These are phyloP conservation scores for Fonsecaea nubica DNA, from an alignment of 2,329 filamentous ascomycete genomes.

Conservation along the genomic window DNA sequence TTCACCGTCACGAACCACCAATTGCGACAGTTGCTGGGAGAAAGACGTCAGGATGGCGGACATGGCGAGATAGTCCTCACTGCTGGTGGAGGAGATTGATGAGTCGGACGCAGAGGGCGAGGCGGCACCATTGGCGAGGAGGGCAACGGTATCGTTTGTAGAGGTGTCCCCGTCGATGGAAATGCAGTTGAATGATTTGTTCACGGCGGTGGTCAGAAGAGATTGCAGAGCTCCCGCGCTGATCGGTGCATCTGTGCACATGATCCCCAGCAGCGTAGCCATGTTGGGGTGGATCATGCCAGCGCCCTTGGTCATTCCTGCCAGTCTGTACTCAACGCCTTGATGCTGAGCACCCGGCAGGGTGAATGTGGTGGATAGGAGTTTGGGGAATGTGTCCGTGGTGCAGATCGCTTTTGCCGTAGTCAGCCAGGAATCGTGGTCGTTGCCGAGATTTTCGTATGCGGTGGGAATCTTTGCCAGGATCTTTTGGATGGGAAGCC, in stretches of 20 bases:
- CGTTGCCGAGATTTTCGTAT: constrained; percentile 71
- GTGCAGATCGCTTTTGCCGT: constrained; percentile 94
- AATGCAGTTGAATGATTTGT: constrained; percentile 93
- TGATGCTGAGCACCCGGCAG: constrained; percentile 78
- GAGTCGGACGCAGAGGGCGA: constrained; percentile 68
- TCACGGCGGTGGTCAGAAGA: constrained; percentile 75
- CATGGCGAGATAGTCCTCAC: constrained; percentile 72
- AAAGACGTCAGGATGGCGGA: constrained; percentile 75
- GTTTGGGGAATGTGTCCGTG: constrained; percentile 97
- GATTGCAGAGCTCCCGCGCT: constrained; percentile 69
- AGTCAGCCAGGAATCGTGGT: constrained; percentile 84
- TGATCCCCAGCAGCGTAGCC: constrained; percentile 89
- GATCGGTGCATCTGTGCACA: constrained; percentile 90
- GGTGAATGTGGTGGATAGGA: constrained; percentile 81
- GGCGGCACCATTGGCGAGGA: constrained; percentile 94
- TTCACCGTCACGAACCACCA: constrained; percentile 94
- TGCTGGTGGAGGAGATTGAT: constrained; percentile 47
- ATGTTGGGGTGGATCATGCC: constrained; percentile 99
- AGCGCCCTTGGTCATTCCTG: constrained; percentile 95
- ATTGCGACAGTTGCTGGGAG: constrained; percentile 82
- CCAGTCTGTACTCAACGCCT: constrained; percentile 70
- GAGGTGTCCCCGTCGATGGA: constrained; percentile 96
- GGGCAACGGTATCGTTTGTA: constrained; percentile 93
- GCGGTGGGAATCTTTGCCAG: constrained; percentile 79
- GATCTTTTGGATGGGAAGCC: constrained; percentile 91